Base-by-base conservation (phyloP, 2,329 filamentous ascomycete genomes). In the Pseudogymnoascus pannorum region DNA sequence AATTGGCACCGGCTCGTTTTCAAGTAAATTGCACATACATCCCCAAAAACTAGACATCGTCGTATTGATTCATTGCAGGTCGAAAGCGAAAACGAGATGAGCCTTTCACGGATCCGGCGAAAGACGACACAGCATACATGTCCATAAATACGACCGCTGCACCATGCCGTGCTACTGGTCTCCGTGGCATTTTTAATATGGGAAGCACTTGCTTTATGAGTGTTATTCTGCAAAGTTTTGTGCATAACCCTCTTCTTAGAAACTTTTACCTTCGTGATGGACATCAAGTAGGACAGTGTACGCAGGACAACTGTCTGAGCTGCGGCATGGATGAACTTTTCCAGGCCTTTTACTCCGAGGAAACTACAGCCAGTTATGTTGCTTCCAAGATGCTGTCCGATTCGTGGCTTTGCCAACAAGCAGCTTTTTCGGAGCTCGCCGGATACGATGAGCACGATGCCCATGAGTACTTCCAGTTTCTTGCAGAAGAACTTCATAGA, bases 141-240 rank as follows among this genome's bases (percentile, higher is more conserved):
- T 82, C 86, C 40, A 81, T 81, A 63, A 95, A 97, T 71, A 92
- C 92, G 11, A 87, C 83, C 26, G 83, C 86, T 62, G 87, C 90
- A 5, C 89, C 91, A 11, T 97, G 93, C 72, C 86, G 90, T 61
- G 92, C 91, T 16, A 92, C 88, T 67, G 93, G 94, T 8, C 84
- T 97, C 38, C 86, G 94, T 35, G 93, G 93, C 31, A 88, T 99
- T 64, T 97, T 96, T 75, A 99, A 97, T 71, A 93, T 96, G 73
- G 94, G 93, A n/a, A 92, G 95, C 62, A 97, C 94, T 9, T 99
- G 93, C 77, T 99, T 97, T 75, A 93, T 97, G 81, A 96, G 94
- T 68, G 93, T 97, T 29, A 92, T 97, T 57, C 80, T 99, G 14
- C 94, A 97, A 74, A 92, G 89, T 61, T 86, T 99, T 68, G 83